Conservation (phyloP, 768 basidiomycete species). For the Mycena belliarum region DNA sequence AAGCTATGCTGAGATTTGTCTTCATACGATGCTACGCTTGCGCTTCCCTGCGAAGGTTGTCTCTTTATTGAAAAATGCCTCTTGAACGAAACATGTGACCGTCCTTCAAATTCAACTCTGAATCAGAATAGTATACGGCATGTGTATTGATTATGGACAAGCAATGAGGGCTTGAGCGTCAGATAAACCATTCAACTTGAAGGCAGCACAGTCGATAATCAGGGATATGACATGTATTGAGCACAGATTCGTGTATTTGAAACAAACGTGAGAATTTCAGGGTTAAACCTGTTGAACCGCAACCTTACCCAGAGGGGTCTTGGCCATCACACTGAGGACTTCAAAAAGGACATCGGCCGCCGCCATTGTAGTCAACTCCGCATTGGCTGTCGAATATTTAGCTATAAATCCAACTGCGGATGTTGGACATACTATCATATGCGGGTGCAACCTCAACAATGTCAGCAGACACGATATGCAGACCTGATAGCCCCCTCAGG, state of each 20-base stretch:
- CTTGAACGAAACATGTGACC: too few relatives aligned
- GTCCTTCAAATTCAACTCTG: too few relatives aligned
- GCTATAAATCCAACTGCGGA: neutral
- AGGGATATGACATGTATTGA: neutral
- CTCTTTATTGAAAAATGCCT: too few relatives aligned
- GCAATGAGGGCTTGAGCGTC: too few relatives aligned
- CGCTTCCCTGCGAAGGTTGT: too few relatives aligned
- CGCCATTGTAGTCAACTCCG: slow-evolving; percentile 36
- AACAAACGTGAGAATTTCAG: neutral
- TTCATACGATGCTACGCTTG: too few relatives aligned
- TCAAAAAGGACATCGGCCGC: slow-evolving; percentile 64
- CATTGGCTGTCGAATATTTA: slow-evolving; percentile 26
- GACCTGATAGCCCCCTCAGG: slow-evolving; percentile 71
- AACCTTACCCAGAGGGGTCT: slow-evolving; percentile 73
- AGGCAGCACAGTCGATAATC: too few relatives aligned
- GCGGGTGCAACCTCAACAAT: slow-evolving; percentile 86
- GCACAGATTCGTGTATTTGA: neutral
- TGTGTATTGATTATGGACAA: too few relatives aligned
- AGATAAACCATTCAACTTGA: too few relatives aligned
- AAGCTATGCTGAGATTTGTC: too few relatives aligned
- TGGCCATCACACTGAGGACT: slow-evolving; percentile 77
- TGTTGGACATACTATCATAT: slow-evolving; percentile 48
- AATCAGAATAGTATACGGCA: too few relatives aligned
- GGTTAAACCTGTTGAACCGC: slow-evolving; percentile 7
- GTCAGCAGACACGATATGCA: slow-evolving; percentile 78